Evolutionary conservation across 345 rosid species (phyloP).

Genomic region (Theobroma cacao): DNA sequence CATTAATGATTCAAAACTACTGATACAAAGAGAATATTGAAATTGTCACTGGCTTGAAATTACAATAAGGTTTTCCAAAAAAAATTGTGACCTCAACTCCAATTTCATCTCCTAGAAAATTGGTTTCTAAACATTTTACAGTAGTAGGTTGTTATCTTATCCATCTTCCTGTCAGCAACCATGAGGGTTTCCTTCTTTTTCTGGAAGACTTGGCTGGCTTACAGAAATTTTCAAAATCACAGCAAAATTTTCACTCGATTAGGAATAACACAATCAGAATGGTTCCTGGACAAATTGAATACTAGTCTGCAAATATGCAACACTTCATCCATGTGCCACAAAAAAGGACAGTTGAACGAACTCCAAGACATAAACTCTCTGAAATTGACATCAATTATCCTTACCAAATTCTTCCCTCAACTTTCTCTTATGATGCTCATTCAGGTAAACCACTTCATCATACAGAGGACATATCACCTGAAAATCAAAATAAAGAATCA

Average conservation of each 20-base stretch:
- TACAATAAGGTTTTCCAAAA: not conserved
- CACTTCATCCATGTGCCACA: not conserved
- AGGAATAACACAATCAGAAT: not conserved
- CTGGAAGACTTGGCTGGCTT: not conserved
- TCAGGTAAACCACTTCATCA: conserved; percentile 62
- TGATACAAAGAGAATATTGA: not conserved
- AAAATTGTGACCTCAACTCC: not conserved
- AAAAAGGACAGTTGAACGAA: not conserved
- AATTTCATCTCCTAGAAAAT: not conserved
- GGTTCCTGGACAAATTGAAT: not conserved
- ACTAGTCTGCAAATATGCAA: not conserved
- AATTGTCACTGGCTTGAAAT: not conserved
- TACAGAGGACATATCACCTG: conserved; percentile 63
- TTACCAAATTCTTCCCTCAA: conserved; percentile 85
- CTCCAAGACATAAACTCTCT: not conserved
- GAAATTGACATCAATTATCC: conserved; percentile 10
- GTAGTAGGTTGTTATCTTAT: not conserved
- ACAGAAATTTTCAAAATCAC: not conserved
- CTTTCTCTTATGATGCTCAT: conserved; percentile 52
- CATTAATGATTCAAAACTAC: not conserved
- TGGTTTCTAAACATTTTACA: not conserved
- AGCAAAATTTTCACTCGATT: not conserved
- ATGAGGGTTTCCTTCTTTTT: not conserved
- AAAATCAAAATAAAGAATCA: conserved; percentile 25
- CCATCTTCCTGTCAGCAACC: not conserved